Evolutionary conservation across 352 stramenopile genomes (phyloP), one percentile per base, ranked within the genome.

Genomic region (Pythium periplocum): DNA sequence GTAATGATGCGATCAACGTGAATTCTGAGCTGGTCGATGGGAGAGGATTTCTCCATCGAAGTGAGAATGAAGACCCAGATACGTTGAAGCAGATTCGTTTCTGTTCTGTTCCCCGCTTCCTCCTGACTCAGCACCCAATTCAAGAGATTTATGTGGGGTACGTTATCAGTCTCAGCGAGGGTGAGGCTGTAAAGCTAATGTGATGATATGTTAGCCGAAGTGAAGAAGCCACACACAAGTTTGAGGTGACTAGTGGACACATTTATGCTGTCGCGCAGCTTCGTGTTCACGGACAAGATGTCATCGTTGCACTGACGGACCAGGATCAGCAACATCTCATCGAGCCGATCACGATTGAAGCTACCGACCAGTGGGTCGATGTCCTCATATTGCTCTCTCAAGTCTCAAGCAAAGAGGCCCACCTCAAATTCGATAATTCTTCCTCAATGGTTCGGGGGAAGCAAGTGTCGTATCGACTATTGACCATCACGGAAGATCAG

Each of bases 401-500:
- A 64, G 41, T 36, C 50, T 46, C 34, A 52, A 34, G 43, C 39
- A 17, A 9, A 8, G 36, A n/a, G 45, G 68, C 11, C 56, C 44
- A 36, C 46, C 11, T 90, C 40, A 68, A 72, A 37, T 51, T 93
- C 30, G 83, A 90, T 57, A 93, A 93, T 48, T 72, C 75, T 9
- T 80, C 71, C 40, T 86, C 83, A 1, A 67, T 88, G 59, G 66
- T 90, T 39, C 68, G 83, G 12, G 63, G 69, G 1, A 88, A 89
- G 43, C 68, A 78, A 53, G 69, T 90, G 17, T 55, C 62, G 33
- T 58, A 83, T 62, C 75, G 83, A 6, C 60, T 69, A 26, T 10
- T 45, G 4, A 54, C 58, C 36, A 45, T 69, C 6, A 54, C 63
- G 6, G 33, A 40, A 2, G 44, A 30, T 7, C 62, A 73, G 3